A percentile compares a stretch with the other conserved stretches of the same genome.
Evolutionary conservation across 805 yeast genomes (phyloP).

Genomic region (Zygosaccharomyces bailii): DNA sequence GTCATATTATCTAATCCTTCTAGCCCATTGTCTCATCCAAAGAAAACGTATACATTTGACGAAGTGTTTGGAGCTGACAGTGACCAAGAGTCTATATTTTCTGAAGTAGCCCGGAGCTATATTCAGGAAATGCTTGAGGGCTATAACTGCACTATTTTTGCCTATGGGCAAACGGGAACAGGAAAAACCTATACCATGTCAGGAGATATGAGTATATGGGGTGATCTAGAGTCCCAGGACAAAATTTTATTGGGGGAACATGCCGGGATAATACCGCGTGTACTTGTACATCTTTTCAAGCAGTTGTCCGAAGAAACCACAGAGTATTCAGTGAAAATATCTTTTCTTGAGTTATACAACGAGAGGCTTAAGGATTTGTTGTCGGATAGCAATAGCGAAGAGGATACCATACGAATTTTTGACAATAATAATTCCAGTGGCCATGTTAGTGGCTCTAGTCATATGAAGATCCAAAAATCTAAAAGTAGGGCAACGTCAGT

Average conservation of each 20-base stretch:
- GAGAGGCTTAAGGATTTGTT: slow-evolving; percentile 74
- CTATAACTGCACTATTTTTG: slow-evolving; percentile 74
- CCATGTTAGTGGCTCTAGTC: background rate
- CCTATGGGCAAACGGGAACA: slow-evolving; percentile 88
- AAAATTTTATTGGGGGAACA: slow-evolving; percentile 37
- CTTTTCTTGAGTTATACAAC: slow-evolving; percentile 78
- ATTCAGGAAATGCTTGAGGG: slow-evolving; percentile 65
- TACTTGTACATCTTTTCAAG: slow-evolving; percentile 52
- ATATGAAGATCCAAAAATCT: slow-evolving; percentile 3
- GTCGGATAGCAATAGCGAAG: slow-evolving; percentile 29
- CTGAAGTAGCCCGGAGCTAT: slow-evolving; percentile 56
- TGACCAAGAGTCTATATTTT: slow-evolving; percentile 65
- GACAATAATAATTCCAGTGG: slow-evolving; percentile 39
- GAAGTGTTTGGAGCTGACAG: slow-evolving; percentile 78
- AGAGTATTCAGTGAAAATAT: slow-evolving; percentile 63
- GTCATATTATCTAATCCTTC: slow-evolving; percentile 39
- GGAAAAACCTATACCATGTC: slow-evolving; percentile 77
- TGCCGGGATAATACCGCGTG: slow-evolving; percentile 65
- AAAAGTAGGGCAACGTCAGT: slow-evolving; percentile 1
- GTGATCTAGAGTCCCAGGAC: slow-evolving; percentile 30
- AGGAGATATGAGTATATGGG: slow-evolving; percentile 54
- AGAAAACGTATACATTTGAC: slow-evolving; percentile 65
- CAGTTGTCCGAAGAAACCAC: slow-evolving; percentile 39
- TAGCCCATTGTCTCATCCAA: slow-evolving; percentile 21
- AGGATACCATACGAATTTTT: slow-evolving; percentile 49